Percentiles rank a stretch among this genome's conserved stretches.
These are phyloP conservation scores for Thielaviopsis punctulata DNA, from an alignment of 2,329 filamentous ascomycete genomes.

Conservation along the genomic window DNA sequence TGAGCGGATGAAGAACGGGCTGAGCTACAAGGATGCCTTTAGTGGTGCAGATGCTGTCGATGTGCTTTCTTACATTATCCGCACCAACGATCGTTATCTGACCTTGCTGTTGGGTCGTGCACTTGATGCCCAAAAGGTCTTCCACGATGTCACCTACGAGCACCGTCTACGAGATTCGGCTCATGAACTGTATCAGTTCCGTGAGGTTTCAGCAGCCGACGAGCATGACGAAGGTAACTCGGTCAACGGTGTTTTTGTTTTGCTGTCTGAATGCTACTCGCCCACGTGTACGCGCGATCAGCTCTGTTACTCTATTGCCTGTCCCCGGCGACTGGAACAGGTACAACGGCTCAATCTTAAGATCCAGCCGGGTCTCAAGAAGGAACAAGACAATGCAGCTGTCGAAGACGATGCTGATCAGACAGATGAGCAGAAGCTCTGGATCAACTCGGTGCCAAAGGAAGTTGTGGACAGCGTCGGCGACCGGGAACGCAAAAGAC, in stretches of 20 bases:
- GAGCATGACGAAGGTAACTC: constrained; percentile 50
- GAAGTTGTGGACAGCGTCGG: constrained; percentile 80
- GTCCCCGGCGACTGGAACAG: constrained; percentile 81
- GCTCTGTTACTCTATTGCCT: constrained; percentile 95
- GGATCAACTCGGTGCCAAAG: constrained; percentile 97
- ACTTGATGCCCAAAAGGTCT: constrained; percentile 94
- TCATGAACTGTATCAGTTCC: constrained; percentile 91
- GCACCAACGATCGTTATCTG: constrained; percentile 88
- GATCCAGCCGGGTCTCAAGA: constrained; percentile 71
- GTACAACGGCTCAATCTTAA: constrained; percentile 89
- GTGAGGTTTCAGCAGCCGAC: constrained; percentile 69
- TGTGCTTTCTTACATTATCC: constrained; percentile 87
- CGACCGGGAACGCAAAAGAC: constrained; percentile 88
- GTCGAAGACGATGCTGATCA: constrained; percentile 70
- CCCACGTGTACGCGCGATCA: constrained; percentile 92
- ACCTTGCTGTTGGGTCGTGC: constrained; percentile 80
- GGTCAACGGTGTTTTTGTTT: constrained; percentile 91
- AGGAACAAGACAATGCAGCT: constrained; percentile 36
- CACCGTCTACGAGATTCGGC: constrained; percentile 88
- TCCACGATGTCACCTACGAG: constrained; percentile 97
- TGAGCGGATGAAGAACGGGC: constrained; percentile 87
- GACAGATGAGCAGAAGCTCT: constrained; percentile 90
- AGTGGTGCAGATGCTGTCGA: constrained; percentile 92
- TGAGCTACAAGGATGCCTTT: constrained; percentile 95
- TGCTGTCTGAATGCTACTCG: constrained; percentile 94